Base-by-base conservation (phyloP, 2,329 filamentous ascomycete genomes). In the Cladosporium sp. region DNA sequence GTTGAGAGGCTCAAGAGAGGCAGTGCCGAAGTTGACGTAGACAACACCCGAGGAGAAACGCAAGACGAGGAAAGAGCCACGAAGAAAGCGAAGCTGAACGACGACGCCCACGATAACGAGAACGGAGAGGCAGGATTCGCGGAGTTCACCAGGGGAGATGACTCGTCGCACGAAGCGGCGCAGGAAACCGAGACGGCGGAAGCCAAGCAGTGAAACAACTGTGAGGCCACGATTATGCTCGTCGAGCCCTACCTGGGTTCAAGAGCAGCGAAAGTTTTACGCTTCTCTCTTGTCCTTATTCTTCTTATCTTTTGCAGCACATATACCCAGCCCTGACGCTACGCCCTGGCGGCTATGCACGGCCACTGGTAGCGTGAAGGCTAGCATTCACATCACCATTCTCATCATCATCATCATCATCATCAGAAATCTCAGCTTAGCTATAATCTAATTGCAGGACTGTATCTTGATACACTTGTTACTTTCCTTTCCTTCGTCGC, bases 1-100 rank as follows among this genome's bases (percentile, higher is more conserved):
- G 79, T 90, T 6, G 91, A 96, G 35, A 37, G 65, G 14, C 26
- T 63, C 16, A 63, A 63, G 18, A 56, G 33, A 46, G 56, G 33
- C 8, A 44, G 49, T 3, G 50, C 12, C 8, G 37, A 55, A n/a
- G 10, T 18, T 21, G 61, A 26, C 6, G 49, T 26, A 12, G 61
- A 63, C 18, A 44, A 10, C 21, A 31, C 21, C 26, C 4, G n/a
- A 4, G 37, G 16, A 10, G 31, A 50, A 11, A 44, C 37, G 21
- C 46, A 35, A n/a, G 31, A 59, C 40, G 50, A 58, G 3, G 53
- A 37, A 29, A 65, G 56, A 31, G 29, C 37, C 8, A 21, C 56
- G 40, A 65, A 65, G 56, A 60, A 57, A 60, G 44, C 40, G 21
- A 52, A 57, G 44, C 16, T 49, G 21, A 46, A 60, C 18, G 62